Conservation (phyloP, 2,329 filamentous ascomycete genomes). For the Fusarium virguliforme region DNA sequence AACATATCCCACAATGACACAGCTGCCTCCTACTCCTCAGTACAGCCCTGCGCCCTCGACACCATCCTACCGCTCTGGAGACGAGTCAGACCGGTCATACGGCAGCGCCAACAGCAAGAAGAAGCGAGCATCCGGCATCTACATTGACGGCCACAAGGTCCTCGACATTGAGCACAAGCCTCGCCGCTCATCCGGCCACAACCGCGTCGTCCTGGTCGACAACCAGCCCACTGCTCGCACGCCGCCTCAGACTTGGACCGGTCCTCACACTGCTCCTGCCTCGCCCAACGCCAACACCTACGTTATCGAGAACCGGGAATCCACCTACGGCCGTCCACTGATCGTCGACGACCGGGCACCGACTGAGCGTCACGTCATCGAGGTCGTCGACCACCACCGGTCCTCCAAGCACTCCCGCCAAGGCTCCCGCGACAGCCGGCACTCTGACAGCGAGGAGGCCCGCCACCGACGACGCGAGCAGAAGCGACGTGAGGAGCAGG, state of each 20-base stretch:
- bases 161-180: slow-evolving; percentile 55
- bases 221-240: slow-evolving; percentile 64
- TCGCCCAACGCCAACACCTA: slow-evolving; percentile 56
- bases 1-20: slow-evolving; percentile 52
- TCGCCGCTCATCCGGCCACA: slow-evolving; percentile 52
- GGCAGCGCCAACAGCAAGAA: slow-evolving; percentile 53
- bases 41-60: slow-evolving; percentile 54
- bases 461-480: slow-evolving; percentile 41
- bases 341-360: slow-evolving; percentile 59
- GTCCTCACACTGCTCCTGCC: slow-evolving; percentile 60
- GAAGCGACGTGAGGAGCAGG: slow-evolving; percentile 46
- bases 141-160: slow-evolving; percentile 58
- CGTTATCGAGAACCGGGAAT: slow-evolving; percentile 46
- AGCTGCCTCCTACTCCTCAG: slow-evolving; percentile 61
- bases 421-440: slow-evolving; percentile 55
- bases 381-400: slow-evolving; percentile 55
- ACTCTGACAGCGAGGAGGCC: slow-evolving; percentile 53
- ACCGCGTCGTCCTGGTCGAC: slow-evolving; percentile 64
- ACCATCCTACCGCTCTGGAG: slow-evolving; percentile 57
- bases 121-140: slow-evolving; percentile 57
- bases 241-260: slow-evolving; percentile 61
- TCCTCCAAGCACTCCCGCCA: slow-evolving; percentile 57
- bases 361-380: slow-evolving; percentile 54
- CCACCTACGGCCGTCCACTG: slow-evolving; percentile 54
- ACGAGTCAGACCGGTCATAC: slow-evolving; percentile 58